Percentiles rank a stretch among this genome's conserved stretches.
phyloP scores from a whole-genome alignment of 371 early-diverging fungal genomes.

The Synchytrium microbalum region DNA sequence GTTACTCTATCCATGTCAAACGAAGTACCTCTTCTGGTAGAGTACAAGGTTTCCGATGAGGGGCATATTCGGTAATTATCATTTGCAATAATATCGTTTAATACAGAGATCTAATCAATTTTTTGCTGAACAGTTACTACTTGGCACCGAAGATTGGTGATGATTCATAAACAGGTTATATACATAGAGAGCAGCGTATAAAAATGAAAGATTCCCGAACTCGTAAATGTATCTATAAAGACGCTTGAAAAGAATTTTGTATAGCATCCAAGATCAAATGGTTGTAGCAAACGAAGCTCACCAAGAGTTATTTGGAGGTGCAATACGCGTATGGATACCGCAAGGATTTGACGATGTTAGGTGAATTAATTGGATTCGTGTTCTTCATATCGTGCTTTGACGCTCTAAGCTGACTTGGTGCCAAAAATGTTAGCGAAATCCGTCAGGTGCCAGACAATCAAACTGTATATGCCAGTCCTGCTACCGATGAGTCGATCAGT shows the following conservation, averaged over 20 bases:
- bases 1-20: constrained; percentile 77
- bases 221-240: no score
- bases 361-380: not conserved
- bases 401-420: no score
- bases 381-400: no score
- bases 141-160: constrained; percentile 65
- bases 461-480: constrained; percentile 73
- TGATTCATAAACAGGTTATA: constrained; percentile 22
- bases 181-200: no score
- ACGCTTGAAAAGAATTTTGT: no score
- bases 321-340: not conserved
- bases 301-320: not conserved
- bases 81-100: constrained; percentile 12
- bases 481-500: constrained; percentile 71
- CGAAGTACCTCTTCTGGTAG: constrained; percentile 88
- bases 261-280: no score
- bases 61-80: constrained; percentile 81
- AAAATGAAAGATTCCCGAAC: no score
- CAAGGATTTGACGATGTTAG: not conserved
- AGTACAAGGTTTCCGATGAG: constrained; percentile 83
- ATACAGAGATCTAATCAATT: not conserved
- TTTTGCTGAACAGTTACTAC: constrained; percentile 43
- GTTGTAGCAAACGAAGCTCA: not conserved
- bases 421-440: constrained; percentile 42
- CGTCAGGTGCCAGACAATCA: constrained; percentile 86